phyloP scores from a whole-genome alignment of 2,329 filamentous ascomycete genomes.

The Aspergillus sp. region DNA sequence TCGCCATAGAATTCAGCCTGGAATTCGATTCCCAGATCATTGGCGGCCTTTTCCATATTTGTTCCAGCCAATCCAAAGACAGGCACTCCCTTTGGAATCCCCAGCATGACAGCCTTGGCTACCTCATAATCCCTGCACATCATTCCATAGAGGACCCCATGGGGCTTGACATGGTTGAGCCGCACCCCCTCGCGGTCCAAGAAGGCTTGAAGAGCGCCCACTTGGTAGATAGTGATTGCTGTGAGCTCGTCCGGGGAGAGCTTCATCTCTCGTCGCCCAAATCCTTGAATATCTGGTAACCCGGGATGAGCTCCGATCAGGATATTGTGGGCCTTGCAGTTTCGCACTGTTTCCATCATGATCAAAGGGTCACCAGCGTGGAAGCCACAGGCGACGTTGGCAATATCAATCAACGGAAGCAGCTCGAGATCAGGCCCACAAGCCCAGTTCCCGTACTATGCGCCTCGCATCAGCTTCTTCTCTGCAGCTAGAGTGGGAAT shows the following conservation, averaged over 20 bases:
- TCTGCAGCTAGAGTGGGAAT: background rate
- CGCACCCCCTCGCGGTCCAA: constrained; percentile 60
- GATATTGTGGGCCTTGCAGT: constrained; percentile 62
- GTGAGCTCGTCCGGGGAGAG: constrained; percentile 61
- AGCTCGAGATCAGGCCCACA: constrained; percentile 64
- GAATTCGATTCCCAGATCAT: constrained; percentile 58
- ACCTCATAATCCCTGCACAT: constrained; percentile 57
- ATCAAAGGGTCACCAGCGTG: constrained; percentile 67
- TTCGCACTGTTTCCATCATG: constrained; percentile 63
- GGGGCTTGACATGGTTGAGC: constrained; percentile 67
- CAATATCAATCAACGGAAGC: constrained; percentile 64
- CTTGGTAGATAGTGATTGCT: constrained; percentile 64
- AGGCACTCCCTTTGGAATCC: constrained; percentile 54
- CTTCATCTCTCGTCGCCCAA: constrained; percentile 66
- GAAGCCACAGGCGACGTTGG: constrained; percentile 66
- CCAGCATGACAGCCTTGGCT: constrained; percentile 58
- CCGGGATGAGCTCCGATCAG: constrained; percentile 67
- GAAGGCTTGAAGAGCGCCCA: constrained; percentile 65
- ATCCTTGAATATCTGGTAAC: constrained; percentile 67
- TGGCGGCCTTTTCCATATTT: constrained; percentile 58
- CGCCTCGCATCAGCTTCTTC: constrained; percentile 5
- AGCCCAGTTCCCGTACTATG: constrained; percentile 49
- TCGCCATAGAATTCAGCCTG: constrained; percentile 61
- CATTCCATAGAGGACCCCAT: constrained; percentile 64
- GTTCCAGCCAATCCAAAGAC: constrained; percentile 62